Base-by-base conservation (phyloP, 1,284 basidiomycete genomes). In the Malassezia brasiliensis region DNA sequence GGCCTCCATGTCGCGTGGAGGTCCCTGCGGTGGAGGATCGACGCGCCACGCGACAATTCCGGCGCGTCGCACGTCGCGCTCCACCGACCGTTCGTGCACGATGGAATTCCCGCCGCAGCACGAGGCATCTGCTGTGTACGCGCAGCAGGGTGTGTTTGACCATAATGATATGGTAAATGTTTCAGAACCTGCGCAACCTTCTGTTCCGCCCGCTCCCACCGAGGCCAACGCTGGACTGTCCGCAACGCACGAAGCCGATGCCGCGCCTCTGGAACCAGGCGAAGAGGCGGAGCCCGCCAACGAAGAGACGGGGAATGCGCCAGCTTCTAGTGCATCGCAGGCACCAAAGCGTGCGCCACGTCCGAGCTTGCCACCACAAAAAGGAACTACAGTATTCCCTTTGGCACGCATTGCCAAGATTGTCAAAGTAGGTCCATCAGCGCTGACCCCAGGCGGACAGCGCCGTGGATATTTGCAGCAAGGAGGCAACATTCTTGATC, bases 381-480 rank as follows among this genome's bases (percentile, higher is more conserved):
- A 60, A 14, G 67, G 67, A 17, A 55, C 50, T 1, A 62, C 65
- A 0, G 53, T 64, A 31, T 62, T 69, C 19, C 67, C 67, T 6
- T 51, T 53, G 5, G 67, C 67, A 4, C 59, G 67, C 28, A 61
- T 69, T 1, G 34, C 57, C 15, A 60, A 65, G 36, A 69, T 69
- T 52, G 67, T 69, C 62, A 69, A 69, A 50, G 55, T 56, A 14
- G 9, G 53, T 46, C 37, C 9, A 36, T 3, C 35, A 28, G 3
- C 9, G 20, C 12, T 14, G 28, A 12, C 5, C 25, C 3, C 25
- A 56, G 56, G 67, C 67, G 12, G 67, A 69, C 34, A 61, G 53
- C 20, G 64, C 67, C 28, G 62, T 69, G 17, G 67, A 69, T 37
- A 68, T 68, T 31, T 69, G 67, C 62, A 64, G 63, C 30, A 63